phyloP scores from a whole-genome alignment of 768 basidiomycete genomes.

The Lepiota brunneoincarnata region DNA sequence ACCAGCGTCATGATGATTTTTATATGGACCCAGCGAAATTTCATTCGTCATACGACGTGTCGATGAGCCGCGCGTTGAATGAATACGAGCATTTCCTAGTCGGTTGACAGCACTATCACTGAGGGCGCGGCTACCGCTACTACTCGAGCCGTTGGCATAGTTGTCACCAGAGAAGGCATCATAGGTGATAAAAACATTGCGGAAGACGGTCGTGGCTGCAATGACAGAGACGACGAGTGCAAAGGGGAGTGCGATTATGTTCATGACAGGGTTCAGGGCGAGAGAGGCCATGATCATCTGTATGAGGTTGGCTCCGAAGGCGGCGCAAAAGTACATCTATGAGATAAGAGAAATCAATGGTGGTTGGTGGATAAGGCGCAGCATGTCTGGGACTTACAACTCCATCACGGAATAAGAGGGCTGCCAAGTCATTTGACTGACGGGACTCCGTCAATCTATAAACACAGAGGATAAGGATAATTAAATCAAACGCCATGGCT shows the following conservation, averaged over 20 bases:
- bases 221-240: slow-evolving; percentile 34
- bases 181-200: slow-evolving; percentile 31
- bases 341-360: background rate
- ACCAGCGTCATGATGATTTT: background rate
- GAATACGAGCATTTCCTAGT: slow-evolving; percentile 2
- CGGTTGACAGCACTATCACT: slow-evolving; percentile 1
- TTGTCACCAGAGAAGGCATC: slow-evolving; percentile 26
- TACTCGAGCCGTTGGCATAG: slow-evolving; percentile 2
- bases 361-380: background rate
- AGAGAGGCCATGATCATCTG: slow-evolving; percentile 30
- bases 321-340: slow-evolving; percentile 26
- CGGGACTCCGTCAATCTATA: slow-evolving; percentile 21
- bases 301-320: slow-evolving; percentile 30
- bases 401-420: slow-evolving; percentile 29
- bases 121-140: background rate
- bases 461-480: slow-evolving; percentile 28
- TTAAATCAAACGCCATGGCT: slow-evolving; percentile 33
- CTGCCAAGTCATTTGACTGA: slow-evolving; percentile 23
- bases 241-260: slow-evolving; percentile 31
- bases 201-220: slow-evolving; percentile 32
- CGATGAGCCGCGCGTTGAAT: background rate
- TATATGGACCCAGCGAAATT: slow-evolving; percentile 18
- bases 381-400: slow-evolving; percentile 20
- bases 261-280: slow-evolving; percentile 32
- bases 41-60: slow-evolving; percentile 12